A percentile compares a stretch with the other conserved stretches of the same genome.
Conservation (phyloP, 1,284 basidiomycete species). For the Bondarzewia mesenterica region DNA sequence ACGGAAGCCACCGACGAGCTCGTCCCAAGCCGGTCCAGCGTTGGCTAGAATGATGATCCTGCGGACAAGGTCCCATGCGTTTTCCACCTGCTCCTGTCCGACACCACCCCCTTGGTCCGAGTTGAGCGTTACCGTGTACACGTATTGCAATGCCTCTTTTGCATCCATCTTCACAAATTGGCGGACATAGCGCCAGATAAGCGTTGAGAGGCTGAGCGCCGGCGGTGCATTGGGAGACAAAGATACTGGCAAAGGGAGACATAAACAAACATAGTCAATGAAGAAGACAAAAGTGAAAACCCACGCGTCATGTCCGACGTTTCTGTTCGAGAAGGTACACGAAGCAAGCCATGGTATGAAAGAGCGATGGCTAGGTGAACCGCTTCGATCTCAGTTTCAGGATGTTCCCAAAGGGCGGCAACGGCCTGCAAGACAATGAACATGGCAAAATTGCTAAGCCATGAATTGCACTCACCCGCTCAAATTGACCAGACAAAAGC, state of each 20-base stretch:
- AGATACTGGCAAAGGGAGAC: constrained; percentile 44
- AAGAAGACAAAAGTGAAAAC: constrained; percentile 22
- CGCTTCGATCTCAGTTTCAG: constrained; percentile 87
- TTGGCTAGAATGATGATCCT: constrained; percentile 86
- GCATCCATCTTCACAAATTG: constrained; percentile 90
- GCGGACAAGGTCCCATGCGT: constrained; percentile 81
- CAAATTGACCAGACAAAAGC: constrained; percentile 91
- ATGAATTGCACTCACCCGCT: constrained; percentile 51
- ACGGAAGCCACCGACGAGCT: constrained; percentile 86
- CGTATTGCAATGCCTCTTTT: constrained; percentile 91
- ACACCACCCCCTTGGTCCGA: constrained; percentile 65
- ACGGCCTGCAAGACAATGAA: constrained; percentile 52
- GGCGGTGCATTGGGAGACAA: constrained; percentile 56
- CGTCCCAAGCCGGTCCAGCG: constrained; percentile 79
- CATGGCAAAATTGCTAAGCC: constrained; percentile 4
- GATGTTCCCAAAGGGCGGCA: constrained; percentile 83
- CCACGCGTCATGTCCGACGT: constrained; percentile 81
- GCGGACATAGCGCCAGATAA: constrained; percentile 90
- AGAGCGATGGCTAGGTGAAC: constrained; percentile 91
- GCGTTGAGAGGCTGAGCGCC: constrained; percentile 74
- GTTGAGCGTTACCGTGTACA: constrained; percentile 82
- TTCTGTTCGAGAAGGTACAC: constrained; percentile 72
- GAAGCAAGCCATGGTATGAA: constrained; percentile 88
- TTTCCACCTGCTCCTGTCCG: constrained; percentile 79
- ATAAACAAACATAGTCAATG: background rate